Conservation (phyloP, 306 rosid genomes). For the Vigna hirtella region DNA sequence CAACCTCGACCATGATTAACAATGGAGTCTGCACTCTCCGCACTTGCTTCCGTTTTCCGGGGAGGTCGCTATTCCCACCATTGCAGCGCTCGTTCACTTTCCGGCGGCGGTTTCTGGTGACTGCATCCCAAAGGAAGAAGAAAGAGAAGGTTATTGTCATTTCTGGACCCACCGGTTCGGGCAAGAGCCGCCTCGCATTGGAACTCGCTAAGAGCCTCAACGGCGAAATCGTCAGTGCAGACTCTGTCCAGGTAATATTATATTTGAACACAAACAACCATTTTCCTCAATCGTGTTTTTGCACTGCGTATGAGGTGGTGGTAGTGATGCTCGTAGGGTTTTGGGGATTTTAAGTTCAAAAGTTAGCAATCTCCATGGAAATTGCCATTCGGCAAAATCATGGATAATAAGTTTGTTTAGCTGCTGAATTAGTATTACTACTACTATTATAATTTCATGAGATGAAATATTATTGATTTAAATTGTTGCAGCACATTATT, state of each 20-base stretch:
- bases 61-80: slow-evolving; percentile 44
- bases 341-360: background rate
- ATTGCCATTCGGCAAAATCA: background rate
- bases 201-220: slow-evolving; percentile 90
- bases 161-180: slow-evolving; percentile 96
- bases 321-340: background rate
- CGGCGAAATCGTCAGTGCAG: slow-evolving; percentile 93
- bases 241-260: slow-evolving; percentile 81
- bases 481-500: background rate
- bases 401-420: slow-evolving; percentile 13
- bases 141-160: slow-evolving; percentile 79
- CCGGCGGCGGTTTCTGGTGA: slow-evolving; percentile 54
- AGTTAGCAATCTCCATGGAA: background rate
- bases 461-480: background rate
- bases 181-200: slow-evolving; percentile 82
- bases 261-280: background rate
- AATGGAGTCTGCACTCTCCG: slow-evolving; percentile 58
- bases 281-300: background rate
- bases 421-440: slow-evolving; percentile 11
- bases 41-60: slow-evolving; percentile 52
- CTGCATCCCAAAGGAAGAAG: slow-evolving; percentile 44
- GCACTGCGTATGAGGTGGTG: background rate
- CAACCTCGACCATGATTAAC: slow-evolving; percentile 47
- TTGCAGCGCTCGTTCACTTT: slow-evolving; percentile 31
- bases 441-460: background rate